Conservation (phyloP, 495 filamentous ascomycete genomes). For the Tuber microsphaerosporum region DNA sequence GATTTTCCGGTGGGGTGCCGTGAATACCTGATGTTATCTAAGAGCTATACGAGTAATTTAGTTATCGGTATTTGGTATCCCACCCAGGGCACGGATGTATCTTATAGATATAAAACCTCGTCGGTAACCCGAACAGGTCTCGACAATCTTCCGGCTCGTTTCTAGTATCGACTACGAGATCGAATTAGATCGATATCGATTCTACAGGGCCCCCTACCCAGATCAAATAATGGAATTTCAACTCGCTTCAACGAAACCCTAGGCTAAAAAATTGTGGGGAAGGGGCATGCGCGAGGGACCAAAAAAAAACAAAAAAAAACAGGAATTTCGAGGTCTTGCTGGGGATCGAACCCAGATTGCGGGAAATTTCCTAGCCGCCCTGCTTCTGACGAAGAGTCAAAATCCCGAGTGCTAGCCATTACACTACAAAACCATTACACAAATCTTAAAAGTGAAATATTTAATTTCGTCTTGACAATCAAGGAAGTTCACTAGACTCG, state of each 20-base stretch:
- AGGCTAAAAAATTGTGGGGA: background rate
- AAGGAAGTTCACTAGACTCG: background rate
- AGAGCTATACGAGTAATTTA: background rate
- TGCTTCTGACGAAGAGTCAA: background rate
- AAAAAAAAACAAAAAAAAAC: background rate
- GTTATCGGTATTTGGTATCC: background rate
- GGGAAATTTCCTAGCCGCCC: background rate
- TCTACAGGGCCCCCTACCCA: background rate
- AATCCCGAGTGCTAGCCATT: constrained; percentile 31
- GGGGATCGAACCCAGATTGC: constrained; percentile 6
- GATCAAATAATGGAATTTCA: background rate
- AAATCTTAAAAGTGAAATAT: background rate
- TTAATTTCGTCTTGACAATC: background rate
- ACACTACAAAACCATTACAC: constrained; percentile 27
- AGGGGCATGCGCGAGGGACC: background rate
- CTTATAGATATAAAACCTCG: background rate
- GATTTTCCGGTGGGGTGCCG: background rate
- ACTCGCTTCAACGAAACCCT: background rate
- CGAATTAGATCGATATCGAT: background rate
- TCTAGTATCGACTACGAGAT: background rate
- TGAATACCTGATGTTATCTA: background rate
- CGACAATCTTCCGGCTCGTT: background rate
- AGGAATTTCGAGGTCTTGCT: background rate
- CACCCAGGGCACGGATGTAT: background rate
- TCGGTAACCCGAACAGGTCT: background rate